phyloP scores from a whole-genome alignment of 768 basidiomycete genomes.

The Termitomyces sp. region DNA sequence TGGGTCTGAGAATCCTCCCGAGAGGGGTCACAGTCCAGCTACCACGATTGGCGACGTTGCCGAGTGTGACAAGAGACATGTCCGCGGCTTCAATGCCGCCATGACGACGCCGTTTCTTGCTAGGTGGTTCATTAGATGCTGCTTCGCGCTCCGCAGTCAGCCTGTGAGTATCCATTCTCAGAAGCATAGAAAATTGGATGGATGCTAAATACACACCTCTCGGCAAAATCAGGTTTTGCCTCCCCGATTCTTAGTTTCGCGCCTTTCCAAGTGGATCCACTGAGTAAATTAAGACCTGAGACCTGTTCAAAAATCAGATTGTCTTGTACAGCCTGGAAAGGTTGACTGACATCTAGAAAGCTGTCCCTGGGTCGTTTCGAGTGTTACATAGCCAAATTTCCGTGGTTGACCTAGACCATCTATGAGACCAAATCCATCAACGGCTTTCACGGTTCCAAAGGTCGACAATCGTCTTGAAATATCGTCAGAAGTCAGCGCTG shows the following conservation, averaged over 20 bases:
- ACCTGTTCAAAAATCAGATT: slow-evolving; percentile 33
- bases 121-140: slow-evolving; percentile 25
- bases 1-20: slow-evolving; percentile 57
- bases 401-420: slow-evolving; percentile 63
- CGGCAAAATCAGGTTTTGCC: slow-evolving; percentile 69
- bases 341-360: slow-evolving; percentile 56
- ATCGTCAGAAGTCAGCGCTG: slow-evolving; percentile 51
- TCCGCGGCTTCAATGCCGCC: slow-evolving; percentile 46
- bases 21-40: slow-evolving; percentile 71
- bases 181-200: background rate
- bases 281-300: slow-evolving; percentile 73
- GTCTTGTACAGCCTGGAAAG: background rate
- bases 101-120: slow-evolving; percentile 36
- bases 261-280: slow-evolving; percentile 87
- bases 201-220: slow-evolving; percentile 38
- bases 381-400: slow-evolving; percentile 70
- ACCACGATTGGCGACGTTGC: slow-evolving; percentile 41
- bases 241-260: slow-evolving; percentile 77
- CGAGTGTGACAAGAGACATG: slow-evolving; percentile 59
- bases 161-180: slow-evolving; percentile 15
- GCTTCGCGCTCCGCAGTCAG: slow-evolving; percentile 29
- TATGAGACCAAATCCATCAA: slow-evolving; percentile 63
- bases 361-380: slow-evolving; percentile 56
- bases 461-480: slow-evolving; percentile 50
- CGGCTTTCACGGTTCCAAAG: slow-evolving; percentile 63